Conservation (phyloP, 352 stramenopile genomes). For the Pythium vanterpoolii region DNA sequence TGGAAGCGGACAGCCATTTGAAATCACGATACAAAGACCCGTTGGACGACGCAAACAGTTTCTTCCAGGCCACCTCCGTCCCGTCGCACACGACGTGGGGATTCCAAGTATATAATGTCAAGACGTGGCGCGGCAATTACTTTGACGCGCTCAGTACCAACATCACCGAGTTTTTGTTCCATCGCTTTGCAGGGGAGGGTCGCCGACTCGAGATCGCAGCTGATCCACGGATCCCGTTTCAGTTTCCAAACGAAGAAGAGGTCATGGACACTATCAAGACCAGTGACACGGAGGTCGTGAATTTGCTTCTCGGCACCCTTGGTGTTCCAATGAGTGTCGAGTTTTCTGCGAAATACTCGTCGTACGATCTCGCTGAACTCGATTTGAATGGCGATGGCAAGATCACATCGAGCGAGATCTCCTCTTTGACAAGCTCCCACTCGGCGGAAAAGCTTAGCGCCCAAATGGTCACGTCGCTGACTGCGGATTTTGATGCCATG, state of each 20-base stretch:
- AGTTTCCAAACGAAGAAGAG: slow-evolving; percentile 62
- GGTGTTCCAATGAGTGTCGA: slow-evolving; percentile 54
- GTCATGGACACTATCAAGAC: slow-evolving; percentile 36
- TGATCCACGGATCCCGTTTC: slow-evolving; percentile 31
- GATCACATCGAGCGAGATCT: slow-evolving; percentile 63
- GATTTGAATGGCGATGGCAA: slow-evolving; percentile 66
- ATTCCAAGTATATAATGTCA: slow-evolving; percentile 83
- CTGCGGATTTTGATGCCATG: slow-evolving; percentile 56
- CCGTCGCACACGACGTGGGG: slow-evolving; percentile 71
- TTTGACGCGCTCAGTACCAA: slow-evolving; percentile 92
- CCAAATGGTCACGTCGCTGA: slow-evolving; percentile 35
- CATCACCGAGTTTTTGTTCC: slow-evolving; percentile 86
- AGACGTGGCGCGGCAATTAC: slow-evolving; percentile 95
- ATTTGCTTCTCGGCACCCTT: slow-evolving; percentile 58
- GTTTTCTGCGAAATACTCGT: slow-evolving; percentile 67
- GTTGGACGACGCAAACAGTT: slow-evolving; percentile 85
- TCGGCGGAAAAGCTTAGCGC: slow-evolving; percentile 37
- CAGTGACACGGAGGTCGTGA: slow-evolving; percentile 54
- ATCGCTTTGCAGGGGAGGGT: slow-evolving; percentile 56
- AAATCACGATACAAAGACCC: slow-evolving; percentile 92
- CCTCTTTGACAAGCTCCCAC: slow-evolving; percentile 25
- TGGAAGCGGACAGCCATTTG: slow-evolving; percentile 42
- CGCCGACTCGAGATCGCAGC: slow-evolving; percentile 42
- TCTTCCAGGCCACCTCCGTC: slow-evolving; percentile 87
- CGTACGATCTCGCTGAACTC: slow-evolving; percentile 67